A percentile compares a stretch with the other conserved stretches of the same genome.
Evolutionary conservation across 371 early-diverging fungal genomes (phyloP).

Genomic region (Gilbertella persicaria): DNA sequence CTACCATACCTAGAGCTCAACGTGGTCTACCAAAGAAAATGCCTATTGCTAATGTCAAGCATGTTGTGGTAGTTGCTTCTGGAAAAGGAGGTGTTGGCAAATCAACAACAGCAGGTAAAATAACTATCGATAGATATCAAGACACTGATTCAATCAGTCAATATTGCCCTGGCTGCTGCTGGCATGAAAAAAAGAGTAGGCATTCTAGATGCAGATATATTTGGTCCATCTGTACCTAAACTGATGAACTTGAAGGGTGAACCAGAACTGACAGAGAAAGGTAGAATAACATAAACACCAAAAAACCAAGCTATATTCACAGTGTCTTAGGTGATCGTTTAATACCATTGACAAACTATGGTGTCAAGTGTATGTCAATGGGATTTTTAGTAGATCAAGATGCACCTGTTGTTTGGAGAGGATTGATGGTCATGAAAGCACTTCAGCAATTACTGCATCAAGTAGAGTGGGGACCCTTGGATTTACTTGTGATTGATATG

Average conservation of each 20-base stretch:
- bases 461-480: slow-evolving; percentile 80
- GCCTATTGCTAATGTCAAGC: slow-evolving; percentile 68
- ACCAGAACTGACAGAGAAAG: slow-evolving; percentile 65
- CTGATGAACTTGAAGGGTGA: slow-evolving; percentile 82
- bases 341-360: slow-evolving; percentile 77
- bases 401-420: slow-evolving; percentile 88
- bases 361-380: slow-evolving; percentile 91
- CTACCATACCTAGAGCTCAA: slow-evolving; percentile 61
- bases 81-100: slow-evolving; percentile 94
- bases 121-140: not conserved
- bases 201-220: slow-evolving; percentile 89
- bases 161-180: slow-evolving; percentile 76
- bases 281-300: slow-evolving; percentile 15
- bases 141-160: too few relatives aligned
- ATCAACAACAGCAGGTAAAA: slow-evolving; percentile 79
- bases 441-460: slow-evolving; percentile 85
- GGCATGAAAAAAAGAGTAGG: slow-evolving; percentile 66
- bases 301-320: not conserved
- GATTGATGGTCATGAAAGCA: slow-evolving; percentile 95
- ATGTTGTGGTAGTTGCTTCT: slow-evolving; percentile 81
- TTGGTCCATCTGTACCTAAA: slow-evolving; percentile 87
- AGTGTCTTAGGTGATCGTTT: slow-evolving; percentile 55
- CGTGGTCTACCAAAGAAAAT: slow-evolving; percentile 69
- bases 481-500: slow-evolving; percentile 87
- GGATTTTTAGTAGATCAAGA: slow-evolving; percentile 82